Base-by-base conservation (phyloP, 1,284 basidiomycete genomes). In the Singerocomus rubriflavus region DNA sequence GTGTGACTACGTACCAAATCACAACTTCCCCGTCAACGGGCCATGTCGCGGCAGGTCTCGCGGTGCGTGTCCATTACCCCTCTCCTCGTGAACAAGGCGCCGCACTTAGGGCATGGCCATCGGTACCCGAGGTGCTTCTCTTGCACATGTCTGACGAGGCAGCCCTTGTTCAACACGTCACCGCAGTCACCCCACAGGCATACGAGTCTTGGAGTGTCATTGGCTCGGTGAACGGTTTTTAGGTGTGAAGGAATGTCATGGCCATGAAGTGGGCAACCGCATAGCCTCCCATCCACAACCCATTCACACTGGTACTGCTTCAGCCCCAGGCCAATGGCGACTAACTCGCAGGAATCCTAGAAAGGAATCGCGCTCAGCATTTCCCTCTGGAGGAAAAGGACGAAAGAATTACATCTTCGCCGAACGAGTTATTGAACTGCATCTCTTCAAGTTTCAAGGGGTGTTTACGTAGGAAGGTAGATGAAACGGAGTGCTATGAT, bases 371-470 rank as follows among this genome's bases (percentile, higher is more conserved):
- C 14, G 6, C 34, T 51, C 31, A 51, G 34, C 6, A 54, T 46
- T 54, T 3, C 25, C 8, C 13, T 35, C 31, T 7, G 36, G 8
- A 7, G 11, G 14, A n/a, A 33, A 46, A 7, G 12, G 13, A n/a
- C 2, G 21, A 4, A 12, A 11, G 10, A 26, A 6, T 48, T 44
- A 65, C 61, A 32, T 65, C 44, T 0, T 63, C 62, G 3, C 1
- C 4, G 13, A 63, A 62, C 0, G 41, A 2, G 1, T 10, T 0
- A 16, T 64, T 66, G 34, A 31, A 64, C 5, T 21, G 4, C 58
- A 50, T 57, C 34, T 29, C 4, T 2, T 32, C 34, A 17, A 27
- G 6, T 37, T 42, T 38, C 6, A 14, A 32, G 9, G 34, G n/a
- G 26, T 41, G 14, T 16, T 57, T 40, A 44, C 3, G 36, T 25